Percentiles rank a stretch among this genome's conserved stretches.
phyloP scores from a whole-genome alignment of 345 rosid species.

The Raphanus raphanistrum region DNA sequence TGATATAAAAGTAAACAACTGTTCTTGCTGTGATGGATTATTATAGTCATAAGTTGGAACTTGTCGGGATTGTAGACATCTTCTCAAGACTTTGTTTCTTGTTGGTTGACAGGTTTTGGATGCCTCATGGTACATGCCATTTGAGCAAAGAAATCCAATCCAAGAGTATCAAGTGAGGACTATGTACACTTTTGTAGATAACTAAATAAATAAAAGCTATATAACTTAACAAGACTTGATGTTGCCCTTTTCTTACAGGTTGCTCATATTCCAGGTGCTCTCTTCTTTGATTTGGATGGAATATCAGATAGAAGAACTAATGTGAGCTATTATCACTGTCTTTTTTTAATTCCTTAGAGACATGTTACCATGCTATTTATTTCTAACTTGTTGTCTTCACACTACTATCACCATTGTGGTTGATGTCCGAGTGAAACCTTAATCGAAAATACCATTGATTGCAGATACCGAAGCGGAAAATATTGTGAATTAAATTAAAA shows the following conservation, averaged over 20 bases:
- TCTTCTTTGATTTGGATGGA: slow-evolving; percentile 94
- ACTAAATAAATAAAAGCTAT: slow-evolving; percentile 10
- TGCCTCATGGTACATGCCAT: slow-evolving; percentile 99
- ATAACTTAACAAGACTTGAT: slow-evolving; percentile 6
- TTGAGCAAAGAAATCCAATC: slow-evolving; percentile 88
- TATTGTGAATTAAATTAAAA: background rate
- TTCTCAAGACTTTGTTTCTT: background rate
- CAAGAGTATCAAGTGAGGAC: slow-evolving; percentile 83
- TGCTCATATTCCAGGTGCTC: slow-evolving; percentile 94
- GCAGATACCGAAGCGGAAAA: background rate
- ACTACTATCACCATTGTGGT: background rate
- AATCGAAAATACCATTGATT: slow-evolving; percentile 6
- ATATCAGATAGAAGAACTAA: slow-evolving; percentile 62
- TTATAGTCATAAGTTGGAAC: background rate
- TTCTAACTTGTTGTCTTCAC: background rate
- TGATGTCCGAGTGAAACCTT: background rate
- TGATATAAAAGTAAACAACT: slow-evolving; percentile 61
- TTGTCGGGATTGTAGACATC: slow-evolving; percentile 4
- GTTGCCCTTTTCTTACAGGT: slow-evolving; percentile 51
- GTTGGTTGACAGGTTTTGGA: too few relatives aligned
- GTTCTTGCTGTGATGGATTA: background rate
- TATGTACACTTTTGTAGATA: slow-evolving; percentile 12
- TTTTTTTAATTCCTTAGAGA: background rate
- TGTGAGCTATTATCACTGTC: slow-evolving; percentile 46
- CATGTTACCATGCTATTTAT: background rate